Base-by-base conservation (phyloP, 768 basidiomycete genomes). In the Tulasnella sp. region DNA sequence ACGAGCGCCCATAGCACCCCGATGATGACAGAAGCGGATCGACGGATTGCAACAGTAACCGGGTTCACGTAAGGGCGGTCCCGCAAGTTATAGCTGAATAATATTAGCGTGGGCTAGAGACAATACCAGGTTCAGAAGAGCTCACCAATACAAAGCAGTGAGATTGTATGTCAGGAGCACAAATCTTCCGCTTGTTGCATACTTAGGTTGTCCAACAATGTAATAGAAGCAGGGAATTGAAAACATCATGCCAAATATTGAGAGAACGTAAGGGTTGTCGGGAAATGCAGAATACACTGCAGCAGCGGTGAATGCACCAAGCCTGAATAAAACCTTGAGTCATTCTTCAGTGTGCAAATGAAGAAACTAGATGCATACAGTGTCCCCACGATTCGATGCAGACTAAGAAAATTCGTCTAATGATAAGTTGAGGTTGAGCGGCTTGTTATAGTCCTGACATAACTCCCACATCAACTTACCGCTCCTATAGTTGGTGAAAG, bases 171-270 rank as follows among this genome's bases (percentile, higher is more conserved):
- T 86, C 55, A 91, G 68, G 37, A 90, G 72, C 7, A 87, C 79
- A 64, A 91, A 89, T 31, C 87, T 74, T 5, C 80, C 80, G 0
- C 81, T 76, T 29, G 81, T 76, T 5, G 81, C 76, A 58, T 83
- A 83, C 58, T 78, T 69, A 0, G 90, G 89, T 53, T 77, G 78
- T 0, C 78, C 75, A 31, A 95, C 75, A 56, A 91, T 83, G 61
- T 79, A 81, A 65, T 86, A 91, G 67, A 93, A 98, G 64, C 93
- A 96, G 15, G 93, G 95, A 6, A 95, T 69, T 0, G 90, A 90
- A 61, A 84, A 89, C 57, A 90, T 68, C 63, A 90, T 86, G 0
- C 95, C 93, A 55, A 90, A 83, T 29, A 85, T 64, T 0, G 90
- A 77, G 5, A 99, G 72, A 2, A 81, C 67, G 28, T 79, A 62